phyloP scores from a whole-genome alignment of 1,284 basidiomycete genomes.

The Grifola frondosa region DNA sequence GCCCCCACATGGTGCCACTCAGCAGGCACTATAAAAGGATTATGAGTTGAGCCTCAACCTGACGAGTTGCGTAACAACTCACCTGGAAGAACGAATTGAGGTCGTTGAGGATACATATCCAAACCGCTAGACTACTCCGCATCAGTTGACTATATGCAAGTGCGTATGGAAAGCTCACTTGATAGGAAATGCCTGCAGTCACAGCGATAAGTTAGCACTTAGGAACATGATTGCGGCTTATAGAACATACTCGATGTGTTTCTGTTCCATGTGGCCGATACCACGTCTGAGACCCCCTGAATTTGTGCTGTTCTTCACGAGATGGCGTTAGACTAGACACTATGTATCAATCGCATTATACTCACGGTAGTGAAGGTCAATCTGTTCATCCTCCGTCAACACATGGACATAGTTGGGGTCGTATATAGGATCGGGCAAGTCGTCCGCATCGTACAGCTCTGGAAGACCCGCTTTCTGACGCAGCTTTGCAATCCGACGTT shows the following conservation, averaged over 20 bases:
- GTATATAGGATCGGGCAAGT: slow-evolving; percentile 74
- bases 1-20: slow-evolving; percentile 82
- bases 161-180: slow-evolving; percentile 40
- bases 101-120: slow-evolving; percentile 71
- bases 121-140: slow-evolving; percentile 50
- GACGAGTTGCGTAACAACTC: slow-evolving; percentile 13
- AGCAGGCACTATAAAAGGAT: slow-evolving; percentile 49
- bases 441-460: slow-evolving; percentile 69
- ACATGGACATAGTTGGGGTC: slow-evolving; percentile 78
- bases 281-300: slow-evolving; percentile 77
- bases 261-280: slow-evolving; percentile 86
- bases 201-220: slow-evolving; percentile 6
- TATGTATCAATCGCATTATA: slow-evolving; percentile 8
- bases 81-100: slow-evolving; percentile 83
- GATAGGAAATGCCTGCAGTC: slow-evolving; percentile 73
- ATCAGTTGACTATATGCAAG: slow-evolving; percentile 7
- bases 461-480: slow-evolving; percentile 63
- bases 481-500: slow-evolving; percentile 54
- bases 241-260: slow-evolving; percentile 64
- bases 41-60: slow-evolving; percentile 4
- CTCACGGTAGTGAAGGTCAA: slow-evolving; percentile 66
- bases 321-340: not conserved
- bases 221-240: slow-evolving; percentile 6
- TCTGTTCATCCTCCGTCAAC: slow-evolving; percentile 70
- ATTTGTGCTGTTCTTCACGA: slow-evolving; percentile 60